Percentiles rank a stretch among this genome's conserved stretches.
Evolutionary conservation across 306 rosid genomes (phyloP).

Genomic region (Fragaria vesca): DNA sequence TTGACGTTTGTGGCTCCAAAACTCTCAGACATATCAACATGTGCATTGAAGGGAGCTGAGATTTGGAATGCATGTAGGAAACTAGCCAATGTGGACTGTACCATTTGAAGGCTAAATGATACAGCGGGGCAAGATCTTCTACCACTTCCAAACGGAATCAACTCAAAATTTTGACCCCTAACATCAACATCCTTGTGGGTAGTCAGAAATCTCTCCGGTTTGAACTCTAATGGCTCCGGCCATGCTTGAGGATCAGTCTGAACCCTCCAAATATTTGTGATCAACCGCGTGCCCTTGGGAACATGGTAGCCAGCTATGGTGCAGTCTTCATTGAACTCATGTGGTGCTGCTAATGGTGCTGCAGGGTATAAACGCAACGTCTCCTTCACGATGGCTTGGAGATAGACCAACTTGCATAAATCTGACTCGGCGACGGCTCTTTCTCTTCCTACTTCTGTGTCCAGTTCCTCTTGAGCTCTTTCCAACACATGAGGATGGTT

Average conservation of each 20-base stretch:
- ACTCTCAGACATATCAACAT: slow-evolving; percentile 30
- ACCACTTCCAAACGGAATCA: slow-evolving; percentile 28
- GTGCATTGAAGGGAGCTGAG: background rate
- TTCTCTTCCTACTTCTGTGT: slow-evolving; percentile 21
- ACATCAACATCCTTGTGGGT: slow-evolving; percentile 13
- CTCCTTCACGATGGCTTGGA: slow-evolving; percentile 53
- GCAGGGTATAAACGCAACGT: slow-evolving; percentile 50
- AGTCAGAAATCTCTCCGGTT: slow-evolving; percentile 19
- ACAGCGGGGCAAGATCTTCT: slow-evolving; percentile 31
- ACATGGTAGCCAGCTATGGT: slow-evolving; percentile 38
- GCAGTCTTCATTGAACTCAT: slow-evolving; percentile 42
- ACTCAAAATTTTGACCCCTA: slow-evolving; percentile 13
- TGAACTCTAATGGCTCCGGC: slow-evolving; percentile 18
- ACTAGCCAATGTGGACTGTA: slow-evolving; percentile 17
- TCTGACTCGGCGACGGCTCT: slow-evolving; percentile 23
- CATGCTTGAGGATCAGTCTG: slow-evolving; percentile 19
- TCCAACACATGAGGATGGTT: slow-evolving; percentile 15
- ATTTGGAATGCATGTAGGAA: slow-evolving; percentile 34
- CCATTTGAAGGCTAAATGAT: slow-evolving; percentile 14
- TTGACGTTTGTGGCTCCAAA: slow-evolving; percentile 26
- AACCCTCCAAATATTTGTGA: slow-evolving; percentile 21
- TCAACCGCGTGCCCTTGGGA: background rate
- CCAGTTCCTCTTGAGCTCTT: slow-evolving; percentile 28
- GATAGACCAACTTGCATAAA: slow-evolving; percentile 31
- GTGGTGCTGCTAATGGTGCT: slow-evolving; percentile 35